Conservation (phyloP, 23 red algal genomes). For the Pyropia yezoensis region DNA sequence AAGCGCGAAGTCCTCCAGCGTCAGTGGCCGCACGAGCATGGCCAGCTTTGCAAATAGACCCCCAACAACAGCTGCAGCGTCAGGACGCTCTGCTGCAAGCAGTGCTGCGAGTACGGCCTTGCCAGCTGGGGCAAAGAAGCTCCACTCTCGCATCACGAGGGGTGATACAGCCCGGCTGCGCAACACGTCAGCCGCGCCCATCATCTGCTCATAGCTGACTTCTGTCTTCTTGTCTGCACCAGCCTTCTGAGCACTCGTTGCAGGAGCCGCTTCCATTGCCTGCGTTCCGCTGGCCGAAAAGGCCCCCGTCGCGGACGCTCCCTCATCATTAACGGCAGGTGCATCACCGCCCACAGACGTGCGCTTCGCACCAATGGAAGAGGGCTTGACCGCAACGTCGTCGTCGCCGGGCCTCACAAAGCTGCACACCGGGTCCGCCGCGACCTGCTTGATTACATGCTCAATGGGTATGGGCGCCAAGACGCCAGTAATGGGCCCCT, state of each 20-base stretch:
- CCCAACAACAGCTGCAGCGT: slow-evolving; percentile 38
- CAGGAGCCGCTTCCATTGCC: no score
- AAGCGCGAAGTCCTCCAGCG: slow-evolving; percentile 2
- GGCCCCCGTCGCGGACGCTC: no score
- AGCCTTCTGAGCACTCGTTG: no score
- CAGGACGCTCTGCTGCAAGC: slow-evolving; percentile 48
- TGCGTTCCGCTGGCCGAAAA: no score
- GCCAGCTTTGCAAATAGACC: slow-evolving; percentile 54
- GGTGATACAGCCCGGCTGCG: slow-evolving; percentile 40
- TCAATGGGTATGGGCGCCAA: no score
- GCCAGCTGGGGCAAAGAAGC: slow-evolving; percentile 25
- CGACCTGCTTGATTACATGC: not conserved
- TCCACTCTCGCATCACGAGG: slow-evolving; percentile 62
- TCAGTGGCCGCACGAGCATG: slow-evolving; percentile 39
- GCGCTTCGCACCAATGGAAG: no score
- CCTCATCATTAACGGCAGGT: no score
- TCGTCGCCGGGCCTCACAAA: no score
- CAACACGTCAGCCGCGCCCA: slow-evolving; percentile 53
- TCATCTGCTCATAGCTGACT: slow-evolving; percentile 53
- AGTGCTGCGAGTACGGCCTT: slow-evolving; percentile 28
- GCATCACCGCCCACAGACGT: no score
- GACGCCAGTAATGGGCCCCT: no score
- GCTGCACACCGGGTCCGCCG: not conserved
- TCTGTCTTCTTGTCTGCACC: slow-evolving; percentile 6
- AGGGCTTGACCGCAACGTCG: no score